A percentile compares a stretch with the other conserved stretches of the same genome.
These are phyloP conservation scores for Acer campestre DNA, from an alignment of 345 rosid species.

Conservation along the genomic window DNA sequence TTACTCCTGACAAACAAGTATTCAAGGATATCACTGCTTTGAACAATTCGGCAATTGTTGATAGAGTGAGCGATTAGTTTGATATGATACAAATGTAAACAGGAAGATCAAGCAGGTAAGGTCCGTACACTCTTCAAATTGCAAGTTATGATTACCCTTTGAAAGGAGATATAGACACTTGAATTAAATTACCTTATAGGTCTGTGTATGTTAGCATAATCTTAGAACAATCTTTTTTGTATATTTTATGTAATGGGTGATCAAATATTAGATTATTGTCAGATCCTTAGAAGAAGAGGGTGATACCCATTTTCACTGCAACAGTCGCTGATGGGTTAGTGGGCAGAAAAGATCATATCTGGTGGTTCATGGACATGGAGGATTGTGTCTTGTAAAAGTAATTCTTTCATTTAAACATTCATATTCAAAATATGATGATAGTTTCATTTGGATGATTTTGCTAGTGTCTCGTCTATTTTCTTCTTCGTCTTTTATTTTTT, in stretches of 20 bases:
- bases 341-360: not conserved
- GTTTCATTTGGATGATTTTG: not conserved
- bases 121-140: not conserved
- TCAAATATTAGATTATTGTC: not conserved
- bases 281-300: not conserved
- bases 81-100: not conserved
- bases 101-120: conserved; percentile 3
- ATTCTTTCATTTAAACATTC: conserved; percentile 7
- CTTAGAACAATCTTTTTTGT: not conserved
- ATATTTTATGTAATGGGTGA: not conserved
- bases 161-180: not conserved
- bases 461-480: no score
- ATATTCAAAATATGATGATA: not conserved
- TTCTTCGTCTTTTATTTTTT: no score
- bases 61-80: conserved; percentile 21
- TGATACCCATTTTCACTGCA: not conserved
- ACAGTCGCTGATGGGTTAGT: not conserved
- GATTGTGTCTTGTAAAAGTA: not conserved
- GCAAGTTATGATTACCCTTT: not conserved
- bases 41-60: conserved; percentile 27
- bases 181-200: not conserved
- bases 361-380: not conserved
- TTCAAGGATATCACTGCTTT: not conserved
- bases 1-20: not conserved
- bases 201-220: not conserved